Percentiles rank a stretch among this genome's conserved stretches.
Evolutionary conservation across 1,284 basidiomycete species (phyloP).

Genomic region (Boletus semigastroideus): DNA sequence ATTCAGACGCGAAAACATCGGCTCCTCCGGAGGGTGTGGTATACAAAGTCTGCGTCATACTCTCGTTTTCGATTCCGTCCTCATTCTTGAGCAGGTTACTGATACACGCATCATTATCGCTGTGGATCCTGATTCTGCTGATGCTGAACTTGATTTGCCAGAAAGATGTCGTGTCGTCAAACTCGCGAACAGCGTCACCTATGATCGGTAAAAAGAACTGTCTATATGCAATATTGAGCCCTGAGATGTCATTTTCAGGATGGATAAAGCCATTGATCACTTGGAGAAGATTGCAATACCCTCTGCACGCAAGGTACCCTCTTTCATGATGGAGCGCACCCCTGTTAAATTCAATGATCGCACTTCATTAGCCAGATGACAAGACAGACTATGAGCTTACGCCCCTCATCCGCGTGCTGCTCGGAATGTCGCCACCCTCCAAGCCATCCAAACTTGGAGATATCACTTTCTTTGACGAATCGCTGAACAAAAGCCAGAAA

Average conservation of each 20-base stretch:
- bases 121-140: slow-evolving; percentile 58
- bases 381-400: slow-evolving; percentile 45
- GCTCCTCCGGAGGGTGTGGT: slow-evolving; percentile 72
- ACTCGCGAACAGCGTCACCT: slow-evolving; percentile 89
- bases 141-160: slow-evolving; percentile 75
- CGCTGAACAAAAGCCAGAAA: slow-evolving; percentile 83
- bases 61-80: not conserved
- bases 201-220: slow-evolving; percentile 65
- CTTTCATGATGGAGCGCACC: not conserved
- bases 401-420: slow-evolving; percentile 60
- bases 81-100: slow-evolving; percentile 52
- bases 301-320: slow-evolving; percentile 24
- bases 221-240: not conserved
- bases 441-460: slow-evolving; percentile 36
- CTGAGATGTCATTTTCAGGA: slow-evolving; percentile 45
- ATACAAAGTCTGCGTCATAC: slow-evolving; percentile 57
- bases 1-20: slow-evolving; percentile 36
- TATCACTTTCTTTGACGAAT: slow-evolving; percentile 73
- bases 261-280: slow-evolving; percentile 76
- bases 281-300: slow-evolving; percentile 51
- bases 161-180: slow-evolving; percentile 84
- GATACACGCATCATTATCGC: slow-evolving; percentile 78
- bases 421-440: slow-evolving; percentile 52
- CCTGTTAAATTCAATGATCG: slow-evolving; percentile 15
- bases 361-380: slow-evolving; percentile 33